Conservation (phyloP, 2,329 filamentous ascomycete species). For the Fusarium guadeloupense region DNA sequence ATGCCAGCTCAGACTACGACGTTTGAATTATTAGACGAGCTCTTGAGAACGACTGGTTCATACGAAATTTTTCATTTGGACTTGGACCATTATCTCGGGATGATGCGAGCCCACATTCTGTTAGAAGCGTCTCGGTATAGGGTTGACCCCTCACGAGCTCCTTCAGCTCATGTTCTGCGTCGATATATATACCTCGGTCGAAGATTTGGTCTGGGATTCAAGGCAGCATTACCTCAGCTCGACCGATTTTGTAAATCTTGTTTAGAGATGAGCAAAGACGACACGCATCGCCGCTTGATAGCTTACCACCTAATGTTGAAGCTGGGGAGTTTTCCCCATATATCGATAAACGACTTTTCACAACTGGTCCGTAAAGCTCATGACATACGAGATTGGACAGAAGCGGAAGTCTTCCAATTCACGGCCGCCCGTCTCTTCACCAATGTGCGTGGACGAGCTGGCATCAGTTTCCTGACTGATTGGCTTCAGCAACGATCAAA, state of each 20-base stretch:
- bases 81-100: constrained; percentile 2
- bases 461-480: not conserved
- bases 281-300: constrained; percentile 6
- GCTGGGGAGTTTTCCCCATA: not conserved
- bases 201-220: not conserved
- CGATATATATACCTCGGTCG: constrained; percentile 17
- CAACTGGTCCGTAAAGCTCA: not conserved
- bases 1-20: constrained; percentile 25
- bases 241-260: constrained; percentile 18
- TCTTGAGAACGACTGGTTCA: constrained; percentile 8
- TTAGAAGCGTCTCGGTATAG: constrained; percentile 2
- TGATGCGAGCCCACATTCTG: constrained; percentile 12
- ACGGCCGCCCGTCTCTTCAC: constrained; percentile 18
- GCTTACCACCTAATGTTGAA: constrained; percentile 23
- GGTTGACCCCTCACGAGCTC: not conserved
- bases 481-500: constrained; percentile 2
- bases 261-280: not conserved
- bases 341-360: not conserved
- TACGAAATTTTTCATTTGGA: constrained; percentile 8
- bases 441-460: not conserved
- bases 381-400: constrained; percentile 1
- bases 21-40: constrained; percentile 20
- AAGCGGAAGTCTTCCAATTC: constrained; percentile 16
- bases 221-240: not conserved
- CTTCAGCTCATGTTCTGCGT: constrained; percentile 8